Base-by-base conservation (phyloP, 1,284 basidiomycete genomes). In the Ustilago curta region DNA sequence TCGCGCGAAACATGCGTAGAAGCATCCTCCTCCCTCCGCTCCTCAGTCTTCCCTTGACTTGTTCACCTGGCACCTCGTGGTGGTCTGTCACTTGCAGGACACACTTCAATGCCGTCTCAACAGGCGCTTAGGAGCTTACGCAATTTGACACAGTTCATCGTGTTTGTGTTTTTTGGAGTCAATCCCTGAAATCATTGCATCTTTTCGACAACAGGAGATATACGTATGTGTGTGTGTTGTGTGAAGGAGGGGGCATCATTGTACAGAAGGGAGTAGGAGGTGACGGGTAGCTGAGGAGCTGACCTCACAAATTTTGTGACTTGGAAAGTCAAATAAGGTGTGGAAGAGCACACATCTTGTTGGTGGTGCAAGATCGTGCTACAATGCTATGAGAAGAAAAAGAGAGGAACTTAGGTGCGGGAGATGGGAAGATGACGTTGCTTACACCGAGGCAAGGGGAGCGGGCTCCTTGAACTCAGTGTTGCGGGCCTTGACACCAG, bases 381-480 rank as follows among this genome's bases (percentile, higher is more conserved):
- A 49, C 40, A 48, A 53, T 57, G 48, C 47, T 43, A 52, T 23
- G 57, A 31, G 42, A 27, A 8, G 35, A 35, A 8, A 49, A 56
- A 42, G 21, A 21, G 19, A 32, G 37, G 12, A n/a, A 40, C n/a
- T 14, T 7, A 9, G 29, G 29, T 31, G 29, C 29, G 29, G 8
- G 31, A 32, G 27, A 27, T 27, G 27, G 27, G 12, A 37, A 37
- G 35, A 16, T 37, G 35, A 14, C 12, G 35, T 37, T 37, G 35
- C 35, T 61, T 84, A 84, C 52, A 85, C 93, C 79, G 91, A 90
- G 85, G 92, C 91, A 63, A 92, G 89, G 82, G 93, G 89, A 87
- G 92, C 92, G 54, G 92, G 93, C 89, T 95, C 93, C 90, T 94
- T 93, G 89, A 93, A 95, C 87, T 95, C 93, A 53, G 79, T 76